Conservation (phyloP, 169 alveolate genomes). For the Cryptosporidium bovis region DNA sequence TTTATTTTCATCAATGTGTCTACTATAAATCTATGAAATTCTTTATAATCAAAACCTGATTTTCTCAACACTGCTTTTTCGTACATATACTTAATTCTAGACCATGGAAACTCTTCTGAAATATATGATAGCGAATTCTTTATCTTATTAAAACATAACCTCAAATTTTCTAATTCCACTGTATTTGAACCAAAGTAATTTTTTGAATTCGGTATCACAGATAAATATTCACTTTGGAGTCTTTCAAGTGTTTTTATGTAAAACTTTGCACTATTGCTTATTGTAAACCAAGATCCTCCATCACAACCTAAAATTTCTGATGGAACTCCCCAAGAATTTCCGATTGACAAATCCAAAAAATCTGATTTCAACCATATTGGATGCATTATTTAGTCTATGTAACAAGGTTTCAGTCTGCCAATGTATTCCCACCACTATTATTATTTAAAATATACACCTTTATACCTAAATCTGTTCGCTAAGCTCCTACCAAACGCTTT, state of each 20-base stretch:
- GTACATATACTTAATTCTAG: slow-evolving; percentile 49
- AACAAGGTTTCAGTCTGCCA: neutral
- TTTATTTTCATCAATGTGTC: slow-evolving; percentile 26
- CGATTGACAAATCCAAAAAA: slow-evolving; percentile 36
- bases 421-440: neutral
- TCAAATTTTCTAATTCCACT: slow-evolving; percentile 27
- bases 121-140: slow-evolving; percentile 30
- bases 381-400: neutral
- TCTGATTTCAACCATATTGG: slow-evolving; percentile 67
- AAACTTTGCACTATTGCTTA: slow-evolving; percentile 52
- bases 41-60: slow-evolving; percentile 46
- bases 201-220: neutral
- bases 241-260: slow-evolving; percentile 29
- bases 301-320: slow-evolving; percentile 49
- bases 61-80: slow-evolving; percentile 31
- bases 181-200: neutral
- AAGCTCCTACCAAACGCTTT: too few species aligned
- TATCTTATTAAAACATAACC: slow-evolving; percentile 17
- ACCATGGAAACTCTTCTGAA: slow-evolving; percentile 71
- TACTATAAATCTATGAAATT: slow-evolving; percentile 30
- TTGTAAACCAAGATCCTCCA: slow-evolving; percentile 56
- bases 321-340: slow-evolving; percentile 44
- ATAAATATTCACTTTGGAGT: slow-evolving; percentile 22
- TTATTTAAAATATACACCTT: neutral
- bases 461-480: too few species aligned